These are phyloP conservation scores for Alternaria metachromatica DNA, from an alignment of 2,329 filamentous ascomycete genomes.

Conservation along the genomic window DNA sequence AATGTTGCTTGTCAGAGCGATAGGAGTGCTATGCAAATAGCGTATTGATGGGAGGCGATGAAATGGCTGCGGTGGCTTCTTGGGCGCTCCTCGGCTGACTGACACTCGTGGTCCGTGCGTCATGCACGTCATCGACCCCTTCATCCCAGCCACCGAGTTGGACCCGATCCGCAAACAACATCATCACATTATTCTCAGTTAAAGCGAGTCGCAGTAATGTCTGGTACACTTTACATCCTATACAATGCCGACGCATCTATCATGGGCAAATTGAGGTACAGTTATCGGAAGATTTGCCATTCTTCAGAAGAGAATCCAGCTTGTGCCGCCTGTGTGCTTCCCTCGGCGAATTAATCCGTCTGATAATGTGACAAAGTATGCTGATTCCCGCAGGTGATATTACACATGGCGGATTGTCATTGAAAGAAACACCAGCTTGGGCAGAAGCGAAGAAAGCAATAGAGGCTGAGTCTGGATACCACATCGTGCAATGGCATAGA, in stretches of 20 bases:
- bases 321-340: not conserved
- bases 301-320: not conserved
- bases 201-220: not conserved
- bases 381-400: not conserved
- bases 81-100: not conserved
- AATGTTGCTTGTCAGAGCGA: not conserved
- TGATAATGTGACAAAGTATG: not conserved
- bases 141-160: not conserved
- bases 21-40: not conserved
- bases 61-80: not conserved
- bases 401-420: not conserved
- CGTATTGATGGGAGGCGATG: not conserved
- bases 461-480: not conserved
- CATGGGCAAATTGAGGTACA: not conserved
- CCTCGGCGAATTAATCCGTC: not conserved
- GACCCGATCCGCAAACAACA: not conserved
- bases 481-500: not conserved
- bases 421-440: not conserved
- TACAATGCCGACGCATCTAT: not conserved
- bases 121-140: not conserved
- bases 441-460: not conserved
- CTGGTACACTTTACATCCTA: not conserved
- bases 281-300: not conserved
- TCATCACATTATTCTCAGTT: not conserved
- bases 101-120: not conserved